Evolutionary conservation across 2,329 filamentous ascomycete genomes (phyloP).

Genomic region (Simplicillium aogashimaense): DNA sequence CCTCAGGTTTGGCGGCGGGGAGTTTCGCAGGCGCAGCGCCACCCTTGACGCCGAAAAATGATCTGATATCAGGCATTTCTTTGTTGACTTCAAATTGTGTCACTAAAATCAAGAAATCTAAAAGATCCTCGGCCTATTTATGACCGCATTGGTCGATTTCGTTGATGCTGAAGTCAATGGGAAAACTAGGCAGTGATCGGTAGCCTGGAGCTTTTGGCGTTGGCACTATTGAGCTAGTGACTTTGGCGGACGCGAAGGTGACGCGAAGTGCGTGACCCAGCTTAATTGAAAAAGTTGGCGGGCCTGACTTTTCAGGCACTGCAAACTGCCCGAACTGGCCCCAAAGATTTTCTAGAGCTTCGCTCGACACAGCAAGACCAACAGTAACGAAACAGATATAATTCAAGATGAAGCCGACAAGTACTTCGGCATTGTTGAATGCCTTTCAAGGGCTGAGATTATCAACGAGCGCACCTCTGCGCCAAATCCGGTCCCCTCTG

Average conservation of each 20-base stretch:
- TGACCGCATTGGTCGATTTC: slow-evolving; percentile 9
- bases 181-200: slow-evolving; percentile 5
- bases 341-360: slow-evolving; percentile 23
- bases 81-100: slow-evolving; percentile 3
- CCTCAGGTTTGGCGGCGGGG: slow-evolving; percentile 33
- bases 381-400: slow-evolving; percentile 12
- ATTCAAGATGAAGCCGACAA: slow-evolving; percentile 35
- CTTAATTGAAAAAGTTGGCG: slow-evolving; percentile 17
- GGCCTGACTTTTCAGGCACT: slow-evolving; percentile 16
- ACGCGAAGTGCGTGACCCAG: slow-evolving; percentile 32
- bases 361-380: slow-evolving; percentile 12
- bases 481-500: slow-evolving; percentile 23
- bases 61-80: slow-evolving; percentile 81
- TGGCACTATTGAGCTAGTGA: slow-evolving; percentile 8
- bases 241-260: slow-evolving; percentile 28
- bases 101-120: too few relatives aligned
- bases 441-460: slow-evolving; percentile 42
- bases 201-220: not conserved
- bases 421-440: slow-evolving; percentile 33
- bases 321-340: slow-evolving; percentile 3
- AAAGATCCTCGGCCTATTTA: slow-evolving; percentile 3
- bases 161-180: slow-evolving; percentile 8
- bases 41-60: slow-evolving; percentile 76
- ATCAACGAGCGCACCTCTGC: slow-evolving; percentile 26
- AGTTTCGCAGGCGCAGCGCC: slow-evolving; percentile 43